Conservation (phyloP, 306 rosid genomes). For the Vigna mungo region DNA sequence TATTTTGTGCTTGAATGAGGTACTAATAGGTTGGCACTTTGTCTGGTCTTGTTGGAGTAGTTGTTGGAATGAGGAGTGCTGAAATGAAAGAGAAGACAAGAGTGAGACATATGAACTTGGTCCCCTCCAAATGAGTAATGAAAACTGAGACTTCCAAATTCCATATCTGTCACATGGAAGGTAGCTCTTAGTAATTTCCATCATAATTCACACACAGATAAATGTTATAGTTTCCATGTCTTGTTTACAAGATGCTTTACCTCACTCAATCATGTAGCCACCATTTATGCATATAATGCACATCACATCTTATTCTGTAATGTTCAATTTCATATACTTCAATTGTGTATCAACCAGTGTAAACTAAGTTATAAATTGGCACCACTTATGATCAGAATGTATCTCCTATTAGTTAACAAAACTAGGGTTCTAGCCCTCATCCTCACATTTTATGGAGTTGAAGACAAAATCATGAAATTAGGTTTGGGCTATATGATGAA, state of each 20-base stretch:
- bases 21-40: constrained; percentile 9
- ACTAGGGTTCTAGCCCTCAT: too few relatives aligned
- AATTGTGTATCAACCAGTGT: too few relatives aligned
- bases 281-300: too few relatives aligned
- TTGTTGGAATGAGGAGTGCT: background rate
- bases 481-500: too few relatives aligned
- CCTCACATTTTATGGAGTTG: too few relatives aligned
- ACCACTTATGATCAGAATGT: too few relatives aligned
- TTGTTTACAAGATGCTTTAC: background rate
- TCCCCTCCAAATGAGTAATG: constrained; percentile 27
- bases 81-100: background rate
- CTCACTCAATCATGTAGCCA: background rate
- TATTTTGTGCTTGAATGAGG: background rate
- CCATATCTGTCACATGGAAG: background rate
- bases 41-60: constrained; percentile 2
- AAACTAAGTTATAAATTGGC: too few relatives aligned
- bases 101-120: background rate
- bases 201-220: background rate
- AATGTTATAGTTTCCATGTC: background rate
- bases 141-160: constrained; percentile 27
- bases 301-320: too few relatives aligned
- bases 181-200: background rate
- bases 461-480: too few relatives aligned
- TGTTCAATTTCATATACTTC: too few relatives aligned
- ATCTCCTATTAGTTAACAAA: too few relatives aligned